Evolutionary conservation across 257 asterid genomes (phyloP).

Genomic region (Cynanchum wilfordii): DNA sequence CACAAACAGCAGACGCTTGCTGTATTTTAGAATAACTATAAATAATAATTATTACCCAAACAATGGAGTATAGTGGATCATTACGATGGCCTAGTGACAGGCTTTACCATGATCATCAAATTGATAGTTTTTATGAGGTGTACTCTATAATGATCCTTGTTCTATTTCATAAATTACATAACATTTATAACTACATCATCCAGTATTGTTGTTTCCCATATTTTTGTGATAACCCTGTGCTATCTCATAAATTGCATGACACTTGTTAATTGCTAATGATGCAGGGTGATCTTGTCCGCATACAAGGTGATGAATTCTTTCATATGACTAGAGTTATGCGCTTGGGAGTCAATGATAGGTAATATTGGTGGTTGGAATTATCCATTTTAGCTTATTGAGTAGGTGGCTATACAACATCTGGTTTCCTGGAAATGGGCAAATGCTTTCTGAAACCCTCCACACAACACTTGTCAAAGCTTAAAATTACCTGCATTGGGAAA

Average conservation of each 20-base stretch:
- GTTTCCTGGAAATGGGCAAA: neutral
- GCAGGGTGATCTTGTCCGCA: slow-evolving; percentile 78
- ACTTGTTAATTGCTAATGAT: slow-evolving; percentile 13
- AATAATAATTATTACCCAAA: no score
- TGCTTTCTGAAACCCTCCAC: neutral
- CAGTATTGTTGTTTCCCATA: no score
- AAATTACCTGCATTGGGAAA: neutral
- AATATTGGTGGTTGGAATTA: slow-evolving; percentile 6
- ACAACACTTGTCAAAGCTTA: neutral
- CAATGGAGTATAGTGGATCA: no score
- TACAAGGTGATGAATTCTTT: slow-evolving; percentile 92
- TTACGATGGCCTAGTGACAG: no score
- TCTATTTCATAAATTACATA: no score
- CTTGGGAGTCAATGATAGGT: slow-evolving; percentile 72
- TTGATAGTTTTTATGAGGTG: no score
- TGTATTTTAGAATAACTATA: no score
- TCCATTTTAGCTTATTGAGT: neutral
- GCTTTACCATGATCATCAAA: no score
- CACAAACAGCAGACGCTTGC: no score
- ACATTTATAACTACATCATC: no score
- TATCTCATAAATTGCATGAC: neutral
- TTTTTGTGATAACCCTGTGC: neutral
- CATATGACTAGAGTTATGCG: slow-evolving; percentile 91
- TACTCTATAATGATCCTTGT: no score
- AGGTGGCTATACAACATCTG: neutral